phyloP scores from a whole-genome alignment of 164 flowering plant genomes.

The Santalum album region DNA sequence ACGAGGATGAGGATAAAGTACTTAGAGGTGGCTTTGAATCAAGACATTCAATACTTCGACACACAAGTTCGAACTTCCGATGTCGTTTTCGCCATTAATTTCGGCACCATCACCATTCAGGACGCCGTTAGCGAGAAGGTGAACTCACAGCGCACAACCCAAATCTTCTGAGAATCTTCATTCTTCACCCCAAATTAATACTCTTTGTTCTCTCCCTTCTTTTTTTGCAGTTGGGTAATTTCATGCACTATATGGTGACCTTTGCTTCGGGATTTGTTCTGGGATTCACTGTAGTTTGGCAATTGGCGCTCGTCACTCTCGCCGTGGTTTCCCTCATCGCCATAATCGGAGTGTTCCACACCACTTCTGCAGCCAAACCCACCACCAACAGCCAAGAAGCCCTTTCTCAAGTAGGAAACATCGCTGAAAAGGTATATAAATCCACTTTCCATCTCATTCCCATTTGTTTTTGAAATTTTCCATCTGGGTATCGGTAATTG shows the following conservation, averaged over 20 bases:
- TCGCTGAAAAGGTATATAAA: slow-evolving; percentile 66
- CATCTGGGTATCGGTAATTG: slow-evolving; percentile 24
- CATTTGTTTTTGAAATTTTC: too few species aligned
- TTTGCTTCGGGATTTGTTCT: slow-evolving; percentile 88
- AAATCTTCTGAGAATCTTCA: background rate
- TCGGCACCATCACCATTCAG: slow-evolving; percentile 85
- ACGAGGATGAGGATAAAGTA: slow-evolving; percentile 91
- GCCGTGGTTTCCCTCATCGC: slow-evolving; percentile 94
- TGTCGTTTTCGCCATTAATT: slow-evolving; percentile 77
- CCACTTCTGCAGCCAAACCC: slow-evolving; percentile 65
- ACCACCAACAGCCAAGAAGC: slow-evolving; percentile 76
- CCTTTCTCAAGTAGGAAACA: slow-evolving; percentile 78
- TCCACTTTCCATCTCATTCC: too few species aligned
- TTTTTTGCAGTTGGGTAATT: slow-evolving; percentile 72
- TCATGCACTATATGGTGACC: slow-evolving; percentile 87
- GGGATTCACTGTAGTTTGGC: slow-evolving; percentile 97
- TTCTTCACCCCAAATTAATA: background rate
- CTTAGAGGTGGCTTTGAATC: slow-evolving; percentile 80
- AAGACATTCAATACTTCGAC: slow-evolving; percentile 88
- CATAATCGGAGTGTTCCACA: slow-evolving; percentile 73
- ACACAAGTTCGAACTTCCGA: slow-evolving; percentile 87
- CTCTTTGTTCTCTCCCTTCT: background rate
- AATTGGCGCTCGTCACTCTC: slow-evolving; percentile 78
- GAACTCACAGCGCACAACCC: background rate
- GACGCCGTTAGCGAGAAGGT: slow-evolving; percentile 99